Conservation (phyloP, 805 yeast species). For the Nematodospora valgi region DNA sequence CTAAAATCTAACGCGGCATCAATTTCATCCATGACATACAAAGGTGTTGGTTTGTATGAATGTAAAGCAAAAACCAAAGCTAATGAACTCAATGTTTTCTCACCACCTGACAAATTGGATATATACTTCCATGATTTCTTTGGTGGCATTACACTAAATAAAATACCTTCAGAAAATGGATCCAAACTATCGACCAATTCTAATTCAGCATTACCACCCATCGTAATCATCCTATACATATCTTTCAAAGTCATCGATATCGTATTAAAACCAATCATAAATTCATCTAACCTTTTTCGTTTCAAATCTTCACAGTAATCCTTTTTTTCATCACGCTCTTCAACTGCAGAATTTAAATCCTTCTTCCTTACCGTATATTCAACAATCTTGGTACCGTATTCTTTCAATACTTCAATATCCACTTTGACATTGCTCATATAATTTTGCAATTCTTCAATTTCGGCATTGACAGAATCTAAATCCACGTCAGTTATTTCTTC, state of each 20-base stretch:
- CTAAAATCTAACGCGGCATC: slow-evolving; percentile 98
- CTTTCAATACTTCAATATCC: slow-evolving; percentile 72
- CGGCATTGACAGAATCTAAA: slow-evolving; percentile 44
- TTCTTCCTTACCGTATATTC: slow-evolving; percentile 63
- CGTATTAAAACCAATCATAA: slow-evolving; percentile 86
- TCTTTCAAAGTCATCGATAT: slow-evolving; percentile 88
- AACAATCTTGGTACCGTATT: slow-evolving; percentile 62
- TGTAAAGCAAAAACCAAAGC: slow-evolving; percentile 96
- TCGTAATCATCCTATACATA: slow-evolving; percentile 97
- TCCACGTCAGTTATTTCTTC: slow-evolving; percentile 52
- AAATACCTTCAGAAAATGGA: slow-evolving; percentile 96
- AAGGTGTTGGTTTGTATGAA: slow-evolving; percentile 93
- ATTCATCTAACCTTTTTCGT: slow-evolving; percentile 75
- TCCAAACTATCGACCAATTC: slow-evolving; percentile 94
- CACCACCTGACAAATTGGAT: slow-evolving; percentile 95
- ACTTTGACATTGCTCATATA: slow-evolving; percentile 55
- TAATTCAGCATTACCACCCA: slow-evolving; percentile 98
- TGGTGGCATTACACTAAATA: slow-evolving; percentile 99
- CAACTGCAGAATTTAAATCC: slow-evolving; percentile 68
- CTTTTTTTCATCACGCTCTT: slow-evolving; percentile 61
- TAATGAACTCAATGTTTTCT: slow-evolving; percentile 89
- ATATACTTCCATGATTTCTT: slow-evolving; percentile 97
- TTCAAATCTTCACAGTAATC: slow-evolving; percentile 64
- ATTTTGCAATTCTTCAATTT: slow-evolving; percentile 52
- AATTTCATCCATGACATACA: slow-evolving; percentile 98